A percentile compares a stretch with the other conserved stretches of the same genome.
Evolutionary conservation across 2,329 filamentous ascomycete species (phyloP).

Genomic region (Cladophialophora yegresii): DNA sequence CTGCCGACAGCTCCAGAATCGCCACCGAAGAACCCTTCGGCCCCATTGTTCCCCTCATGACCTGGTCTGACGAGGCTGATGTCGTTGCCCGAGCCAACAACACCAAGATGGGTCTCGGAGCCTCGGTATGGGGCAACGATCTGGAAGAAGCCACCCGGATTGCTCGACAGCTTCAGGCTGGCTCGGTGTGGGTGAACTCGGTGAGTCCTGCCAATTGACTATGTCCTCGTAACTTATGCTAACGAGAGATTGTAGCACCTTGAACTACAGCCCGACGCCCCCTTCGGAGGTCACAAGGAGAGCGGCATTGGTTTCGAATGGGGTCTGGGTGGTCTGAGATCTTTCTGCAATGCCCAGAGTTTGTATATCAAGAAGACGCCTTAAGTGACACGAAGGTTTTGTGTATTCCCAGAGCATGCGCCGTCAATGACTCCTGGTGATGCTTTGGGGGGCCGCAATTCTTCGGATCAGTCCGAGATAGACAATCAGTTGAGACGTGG

Average conservation of each 20-base stretch:
- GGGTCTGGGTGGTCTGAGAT: slow-evolving; percentile 35
- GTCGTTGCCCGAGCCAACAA: slow-evolving; percentile 60
- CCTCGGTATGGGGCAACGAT: slow-evolving; percentile 61
- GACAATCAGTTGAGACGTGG: background rate
- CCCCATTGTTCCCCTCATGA: slow-evolving; percentile 65
- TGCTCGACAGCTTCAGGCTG: slow-evolving; percentile 58
- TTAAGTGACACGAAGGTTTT: background rate
- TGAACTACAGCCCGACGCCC: slow-evolving; percentile 32
- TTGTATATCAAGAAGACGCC: slow-evolving; percentile 34
- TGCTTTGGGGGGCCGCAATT: background rate
- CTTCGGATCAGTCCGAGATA: background rate
- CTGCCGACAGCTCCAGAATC: slow-evolving; percentile 57
- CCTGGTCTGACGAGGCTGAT: slow-evolving; percentile 63
- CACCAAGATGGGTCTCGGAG: slow-evolving; percentile 56
- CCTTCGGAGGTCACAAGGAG: slow-evolving; percentile 40
- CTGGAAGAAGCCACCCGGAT: slow-evolving; percentile 54
- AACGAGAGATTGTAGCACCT: slow-evolving; percentile 19
- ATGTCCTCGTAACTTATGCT: background rate
- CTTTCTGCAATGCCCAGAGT: slow-evolving; percentile 37
- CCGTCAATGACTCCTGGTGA: background rate
- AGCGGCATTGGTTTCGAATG: slow-evolving; percentile 41
- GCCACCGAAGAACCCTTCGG: slow-evolving; percentile 64
- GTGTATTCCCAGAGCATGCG: background rate
- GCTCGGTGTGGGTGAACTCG: slow-evolving; percentile 63
- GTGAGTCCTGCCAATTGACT: background rate